phyloP scores from a whole-genome alignment of 148 eudicot genomes.

The Rhododendron ovatum region DNA sequence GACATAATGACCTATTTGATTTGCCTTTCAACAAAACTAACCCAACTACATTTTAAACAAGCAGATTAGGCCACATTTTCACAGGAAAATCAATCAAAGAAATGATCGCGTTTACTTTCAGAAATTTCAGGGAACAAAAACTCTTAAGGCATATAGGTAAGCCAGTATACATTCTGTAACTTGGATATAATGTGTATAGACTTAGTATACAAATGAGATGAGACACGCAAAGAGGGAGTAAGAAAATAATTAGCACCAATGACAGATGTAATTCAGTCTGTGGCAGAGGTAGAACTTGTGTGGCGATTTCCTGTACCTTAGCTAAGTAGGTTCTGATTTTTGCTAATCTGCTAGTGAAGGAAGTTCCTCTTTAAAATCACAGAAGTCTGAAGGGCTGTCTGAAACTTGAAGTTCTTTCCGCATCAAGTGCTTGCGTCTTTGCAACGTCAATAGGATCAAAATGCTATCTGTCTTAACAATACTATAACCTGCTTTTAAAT shows the following conservation, averaged over 20 bases:
- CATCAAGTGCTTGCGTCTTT: conserved; percentile 91
- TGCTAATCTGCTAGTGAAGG: conserved; percentile 8
- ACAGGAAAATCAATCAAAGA: background rate
- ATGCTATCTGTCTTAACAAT: conserved; percentile 75
- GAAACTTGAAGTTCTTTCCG: conserved; percentile 56
- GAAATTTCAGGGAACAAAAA: background rate
- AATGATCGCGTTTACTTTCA: background rate
- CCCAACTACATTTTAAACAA: background rate
- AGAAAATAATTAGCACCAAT: background rate
- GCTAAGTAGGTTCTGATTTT: background rate
- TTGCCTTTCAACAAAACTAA: background rate
- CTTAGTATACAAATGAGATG: background rate
- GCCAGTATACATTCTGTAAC: background rate
- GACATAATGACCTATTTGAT: background rate
- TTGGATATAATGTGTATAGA: background rate
- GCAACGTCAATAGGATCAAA: conserved; percentile 58
- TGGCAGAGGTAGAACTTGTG: background rate
- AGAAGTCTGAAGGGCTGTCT: conserved; percentile 15
- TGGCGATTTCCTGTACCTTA: background rate
- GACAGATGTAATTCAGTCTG: background rate
- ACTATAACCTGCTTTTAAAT: conserved; percentile 80
- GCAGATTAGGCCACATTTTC: background rate
- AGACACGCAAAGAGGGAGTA: background rate
- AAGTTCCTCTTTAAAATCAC: conserved; percentile 14
- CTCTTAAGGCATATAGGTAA: background rate